Evolutionary conservation across 148 eudicot species (phyloP).

Genomic region (Rhododendron vialii): DNA sequence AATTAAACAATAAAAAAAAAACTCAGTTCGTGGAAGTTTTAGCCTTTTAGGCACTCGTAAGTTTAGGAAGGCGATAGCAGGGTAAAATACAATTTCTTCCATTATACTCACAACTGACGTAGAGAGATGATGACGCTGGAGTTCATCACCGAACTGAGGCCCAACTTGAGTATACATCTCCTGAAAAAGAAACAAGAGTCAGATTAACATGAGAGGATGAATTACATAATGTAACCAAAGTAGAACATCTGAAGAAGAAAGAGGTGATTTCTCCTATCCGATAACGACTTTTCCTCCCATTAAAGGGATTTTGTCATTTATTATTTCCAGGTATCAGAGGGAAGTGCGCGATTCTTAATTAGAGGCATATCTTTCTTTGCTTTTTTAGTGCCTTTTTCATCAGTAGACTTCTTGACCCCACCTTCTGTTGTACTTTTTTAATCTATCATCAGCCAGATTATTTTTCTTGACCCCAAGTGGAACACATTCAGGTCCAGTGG

Average conservation of each 20-base stretch:
- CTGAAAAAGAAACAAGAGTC: slow-evolving; percentile 32
- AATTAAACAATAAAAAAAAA: not conserved
- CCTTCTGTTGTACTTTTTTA: not conserved
- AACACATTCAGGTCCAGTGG: not conserved
- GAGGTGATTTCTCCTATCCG: not conserved
- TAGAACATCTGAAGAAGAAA: not conserved
- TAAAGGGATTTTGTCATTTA: not conserved
- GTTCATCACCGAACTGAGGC: slow-evolving; percentile 86
- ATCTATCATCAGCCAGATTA: not conserved
- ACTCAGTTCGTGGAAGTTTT: not conserved
- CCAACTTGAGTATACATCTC: slow-evolving; percentile 94
- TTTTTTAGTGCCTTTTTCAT: not conserved
- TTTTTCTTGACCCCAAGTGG: not conserved
- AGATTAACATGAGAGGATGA: not conserved
- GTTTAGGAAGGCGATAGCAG: not conserved
- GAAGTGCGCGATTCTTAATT: not conserved
- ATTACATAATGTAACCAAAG: not conserved
- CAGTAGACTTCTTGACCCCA: not conserved
- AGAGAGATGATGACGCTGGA: slow-evolving; percentile 80
- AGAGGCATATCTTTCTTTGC: not conserved
- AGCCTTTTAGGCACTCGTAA: not conserved
- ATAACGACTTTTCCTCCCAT: not conserved
- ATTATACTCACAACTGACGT: slow-evolving; percentile 62
- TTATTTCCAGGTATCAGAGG: not conserved
- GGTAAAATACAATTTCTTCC: not conserved